These are phyloP conservation scores for Fusarium fracticaudum DNA, from an alignment of 2,329 filamentous ascomycete genomes.

Conservation along the genomic window DNA sequence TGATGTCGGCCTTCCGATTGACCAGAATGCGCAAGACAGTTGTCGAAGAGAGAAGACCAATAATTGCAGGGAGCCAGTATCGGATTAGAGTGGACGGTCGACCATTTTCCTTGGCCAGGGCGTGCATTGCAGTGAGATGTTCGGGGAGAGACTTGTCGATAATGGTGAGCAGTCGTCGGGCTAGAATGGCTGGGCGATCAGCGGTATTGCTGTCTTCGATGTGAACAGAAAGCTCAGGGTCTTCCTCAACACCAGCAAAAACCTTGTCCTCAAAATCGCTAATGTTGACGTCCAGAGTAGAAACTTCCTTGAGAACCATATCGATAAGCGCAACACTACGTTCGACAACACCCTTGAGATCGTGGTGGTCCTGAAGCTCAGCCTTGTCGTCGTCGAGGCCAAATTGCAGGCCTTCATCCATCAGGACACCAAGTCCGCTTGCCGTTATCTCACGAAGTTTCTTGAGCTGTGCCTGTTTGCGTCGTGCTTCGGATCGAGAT, in stretches of 20 bases:
- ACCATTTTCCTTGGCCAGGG: conserved; percentile 72
- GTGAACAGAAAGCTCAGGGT: conserved; percentile 66
- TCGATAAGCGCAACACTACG: conserved; percentile 88
- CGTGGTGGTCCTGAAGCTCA: conserved; percentile 58
- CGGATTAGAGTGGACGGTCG: conserved; percentile 79
- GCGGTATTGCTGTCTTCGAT: conserved; percentile 56
- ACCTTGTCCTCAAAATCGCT: conserved; percentile 73
- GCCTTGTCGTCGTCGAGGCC: conserved; percentile 68
- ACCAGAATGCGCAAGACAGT: conserved; percentile 84
- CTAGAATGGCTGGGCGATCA: conserved; percentile 68
- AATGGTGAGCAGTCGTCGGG: conserved; percentile 73
- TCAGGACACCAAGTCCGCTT: conserved; percentile 84
- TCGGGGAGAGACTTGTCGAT: conserved; percentile 74
- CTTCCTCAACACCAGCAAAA: conserved; percentile 69
- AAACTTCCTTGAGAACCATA: conserved; percentile 79
- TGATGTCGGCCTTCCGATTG: conserved; percentile 78
- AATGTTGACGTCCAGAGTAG: conserved; percentile 69
- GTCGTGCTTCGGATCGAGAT: conserved; percentile 76
- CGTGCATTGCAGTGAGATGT: conserved; percentile 67
- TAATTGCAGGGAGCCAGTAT: conserved; percentile 85
- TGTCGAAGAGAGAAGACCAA: conserved; percentile 81
- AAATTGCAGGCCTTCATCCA: conserved; percentile 84
- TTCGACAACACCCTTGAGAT: conserved; percentile 78
- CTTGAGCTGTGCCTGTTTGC: conserved; percentile 77
- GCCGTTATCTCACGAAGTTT: conserved; percentile 82